A percentile compares a stretch with the other conserved stretches of the same genome.
Evolutionary conservation across 345 rosid species (phyloP).

Genomic region (Hevea brasiliensis): DNA sequence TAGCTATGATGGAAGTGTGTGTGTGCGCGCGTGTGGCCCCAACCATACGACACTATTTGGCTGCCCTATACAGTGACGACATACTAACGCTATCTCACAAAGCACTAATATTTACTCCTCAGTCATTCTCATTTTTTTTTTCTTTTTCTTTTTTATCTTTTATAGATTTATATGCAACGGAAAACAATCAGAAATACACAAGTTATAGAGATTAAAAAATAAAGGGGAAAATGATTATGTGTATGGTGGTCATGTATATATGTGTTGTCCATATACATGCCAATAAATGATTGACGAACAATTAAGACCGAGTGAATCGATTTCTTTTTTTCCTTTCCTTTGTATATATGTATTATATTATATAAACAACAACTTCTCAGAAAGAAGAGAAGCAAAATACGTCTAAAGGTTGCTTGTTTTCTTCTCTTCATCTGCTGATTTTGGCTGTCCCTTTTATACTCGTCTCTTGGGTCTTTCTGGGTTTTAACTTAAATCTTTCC

Average conservation of each 20-base stretch:
- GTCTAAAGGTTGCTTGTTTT: constrained; percentile 40
- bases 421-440: constrained; percentile 48
- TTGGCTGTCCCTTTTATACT: constrained; percentile 49
- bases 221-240: constrained; percentile 19
- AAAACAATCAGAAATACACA: background rate
- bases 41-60: constrained; percentile 49
- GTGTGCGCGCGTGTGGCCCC: constrained; percentile 20
- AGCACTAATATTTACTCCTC: background rate
- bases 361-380: constrained; percentile 16
- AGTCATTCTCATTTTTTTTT: background rate
- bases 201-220: background rate
- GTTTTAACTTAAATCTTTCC: constrained; percentile 22
- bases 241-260: constrained; percentile 39
- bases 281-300: constrained; percentile 29
- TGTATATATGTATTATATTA: constrained; percentile 8
- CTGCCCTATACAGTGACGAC: constrained; percentile 26
- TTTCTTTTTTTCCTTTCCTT: background rate
- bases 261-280: constrained; percentile 18
- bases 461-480: constrained; percentile 39
- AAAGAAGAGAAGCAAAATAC: constrained; percentile 25
- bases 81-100: constrained; percentile 40
- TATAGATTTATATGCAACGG: background rate
- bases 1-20: no score
- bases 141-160: background rate
- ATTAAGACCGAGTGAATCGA: background rate